Base-by-base conservation (phyloP, 139 green algal genomes). In the Ettlia oleoabundans region DNA sequence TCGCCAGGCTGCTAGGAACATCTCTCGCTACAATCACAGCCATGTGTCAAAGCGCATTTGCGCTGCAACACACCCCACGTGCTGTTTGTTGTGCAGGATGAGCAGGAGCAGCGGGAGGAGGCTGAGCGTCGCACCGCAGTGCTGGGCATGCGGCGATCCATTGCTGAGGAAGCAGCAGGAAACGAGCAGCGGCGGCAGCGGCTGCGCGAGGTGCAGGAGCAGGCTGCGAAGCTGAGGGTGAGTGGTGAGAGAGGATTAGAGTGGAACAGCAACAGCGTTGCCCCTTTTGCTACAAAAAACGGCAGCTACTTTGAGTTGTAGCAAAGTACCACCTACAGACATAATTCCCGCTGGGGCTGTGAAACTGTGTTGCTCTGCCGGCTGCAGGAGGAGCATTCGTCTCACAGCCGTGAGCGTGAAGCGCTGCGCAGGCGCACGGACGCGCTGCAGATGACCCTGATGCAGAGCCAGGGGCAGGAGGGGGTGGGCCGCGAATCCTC, bases 161-260 rank as follows among this genome's bases (percentile, higher is more conserved):
- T 84, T 47, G 55, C 61, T 0, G 75, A 86, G 15, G 42, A 53
- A 47, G 30, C 6, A 2, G 43, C 55, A 1, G 61, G 70, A 63
- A 88, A 88, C 55, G 65, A 58, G 37, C 47, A 84, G 75, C 77
- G 85, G 73, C 73, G 82, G 55, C 38, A 21, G 8, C 52, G 74
- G 69, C 67, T 94, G 76, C 53, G 33, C 8, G 52, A 75, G 64
- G 62, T 77, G 42, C 83, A 82, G 51, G 72, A 43, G 22, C 68
- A 52, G 40, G 68, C 63, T 52, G 67, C 51, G 21, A 42, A 42
- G 58, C 79, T 79, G 41, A 51, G 68, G 68, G 78, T 77, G 51
- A 61, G 77, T n/a, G 26, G 37, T 33, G n/a, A 15, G 30, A 37
- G 18, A 69, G 62, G 18, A 10, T 69, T 22, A 69, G 10, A n/a